A percentile compares a stretch with the other conserved stretches of the same genome.
phyloP scores from a whole-genome alignment of 495 filamentous ascomycete species.

The Glonium stellatum region DNA sequence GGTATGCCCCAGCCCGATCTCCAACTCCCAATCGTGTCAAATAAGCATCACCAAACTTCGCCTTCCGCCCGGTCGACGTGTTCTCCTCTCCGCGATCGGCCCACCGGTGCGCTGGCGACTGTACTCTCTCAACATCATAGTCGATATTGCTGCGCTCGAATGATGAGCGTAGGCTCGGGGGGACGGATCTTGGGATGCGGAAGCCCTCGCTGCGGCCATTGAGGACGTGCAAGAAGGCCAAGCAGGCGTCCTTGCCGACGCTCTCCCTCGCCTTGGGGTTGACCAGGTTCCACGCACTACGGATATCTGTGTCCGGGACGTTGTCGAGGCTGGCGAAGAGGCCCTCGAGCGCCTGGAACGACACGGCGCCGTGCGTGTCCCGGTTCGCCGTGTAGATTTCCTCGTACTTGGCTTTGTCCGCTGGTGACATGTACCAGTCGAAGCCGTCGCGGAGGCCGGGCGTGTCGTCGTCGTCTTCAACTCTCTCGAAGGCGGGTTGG shows the following conservation, averaged over 20 bases:
- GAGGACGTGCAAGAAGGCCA: constrained; percentile 93
- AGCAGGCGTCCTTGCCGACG: constrained; percentile 88
- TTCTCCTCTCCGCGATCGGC: constrained; percentile 60
- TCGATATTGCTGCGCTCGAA: constrained; percentile 94
- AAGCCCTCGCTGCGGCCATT: constrained; percentile 91
- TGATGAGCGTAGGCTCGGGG: constrained; percentile 76
- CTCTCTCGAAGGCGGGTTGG: constrained; percentile 72
- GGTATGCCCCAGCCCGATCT: constrained; percentile 58
- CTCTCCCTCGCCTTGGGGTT: constrained; percentile 72
- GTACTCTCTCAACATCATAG: constrained; percentile 76
- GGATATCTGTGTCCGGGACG: constrained; percentile 90
- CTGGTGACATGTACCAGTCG: constrained; percentile 97
- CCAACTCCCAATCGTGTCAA: constrained; percentile 80
- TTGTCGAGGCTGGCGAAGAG: constrained; percentile 79
- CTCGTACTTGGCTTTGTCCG: constrained; percentile 86
- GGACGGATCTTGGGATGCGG: constrained; percentile 89
- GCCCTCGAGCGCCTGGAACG: constrained; percentile 71
- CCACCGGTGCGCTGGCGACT: constrained; percentile 52
- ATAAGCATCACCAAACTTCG: constrained; percentile 96
- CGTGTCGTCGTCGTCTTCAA: constrained; percentile 63
- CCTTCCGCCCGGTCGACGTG: constrained; percentile 76
- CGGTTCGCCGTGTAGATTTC: constrained; percentile 89
- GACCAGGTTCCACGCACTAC: constrained; percentile 92
- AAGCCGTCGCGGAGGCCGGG: constrained; percentile 89
- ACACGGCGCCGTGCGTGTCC: constrained; percentile 74